Evolutionary conservation across 306 rosid species (phyloP).

Genomic region (Rubus idaeus): DNA sequence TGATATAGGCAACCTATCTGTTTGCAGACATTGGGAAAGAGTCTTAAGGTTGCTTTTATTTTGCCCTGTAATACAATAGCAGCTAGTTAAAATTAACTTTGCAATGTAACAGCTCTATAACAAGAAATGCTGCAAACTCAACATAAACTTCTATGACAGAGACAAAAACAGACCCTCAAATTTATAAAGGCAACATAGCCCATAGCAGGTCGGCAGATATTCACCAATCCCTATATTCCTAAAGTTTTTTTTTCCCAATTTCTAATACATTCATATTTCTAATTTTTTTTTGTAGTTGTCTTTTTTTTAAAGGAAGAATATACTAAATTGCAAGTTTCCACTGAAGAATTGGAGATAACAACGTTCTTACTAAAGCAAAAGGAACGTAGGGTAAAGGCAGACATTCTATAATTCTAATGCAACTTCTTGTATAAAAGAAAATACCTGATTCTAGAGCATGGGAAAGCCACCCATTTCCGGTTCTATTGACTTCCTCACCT

Average conservation of each 20-base stretch:
- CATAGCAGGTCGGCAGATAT: not conserved
- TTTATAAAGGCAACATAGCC: not conserved
- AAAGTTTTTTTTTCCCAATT: not conserved
- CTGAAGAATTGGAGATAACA: not conserved
- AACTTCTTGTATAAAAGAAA: constrained; percentile 25
- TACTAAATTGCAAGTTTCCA: not conserved
- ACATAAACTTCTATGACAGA: constrained; percentile 3
- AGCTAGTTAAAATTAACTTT: constrained; percentile 13
- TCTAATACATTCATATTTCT: not conserved
- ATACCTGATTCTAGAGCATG: constrained; percentile 70
- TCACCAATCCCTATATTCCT: not conserved
- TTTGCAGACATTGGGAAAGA: constrained; percentile 47
- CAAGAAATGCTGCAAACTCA: constrained; percentile 7
- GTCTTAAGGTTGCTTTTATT: constrained; percentile 46
- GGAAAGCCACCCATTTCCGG: constrained; percentile 52
- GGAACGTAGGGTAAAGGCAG: not conserved
- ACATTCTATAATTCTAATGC: constrained; percentile 11
- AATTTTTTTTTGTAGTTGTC: no score
- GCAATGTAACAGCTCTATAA: constrained; percentile 1
- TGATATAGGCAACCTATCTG: constrained; percentile 43
- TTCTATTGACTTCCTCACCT: constrained; percentile 38
- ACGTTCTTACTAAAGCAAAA: not conserved
- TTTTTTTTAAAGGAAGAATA: not conserved
- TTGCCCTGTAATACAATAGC: constrained; percentile 51
- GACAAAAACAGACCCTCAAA: not conserved